Evolutionary conservation across 2,329 filamentous ascomycete species (phyloP).

Genomic region (Blastomyces silverae): DNA sequence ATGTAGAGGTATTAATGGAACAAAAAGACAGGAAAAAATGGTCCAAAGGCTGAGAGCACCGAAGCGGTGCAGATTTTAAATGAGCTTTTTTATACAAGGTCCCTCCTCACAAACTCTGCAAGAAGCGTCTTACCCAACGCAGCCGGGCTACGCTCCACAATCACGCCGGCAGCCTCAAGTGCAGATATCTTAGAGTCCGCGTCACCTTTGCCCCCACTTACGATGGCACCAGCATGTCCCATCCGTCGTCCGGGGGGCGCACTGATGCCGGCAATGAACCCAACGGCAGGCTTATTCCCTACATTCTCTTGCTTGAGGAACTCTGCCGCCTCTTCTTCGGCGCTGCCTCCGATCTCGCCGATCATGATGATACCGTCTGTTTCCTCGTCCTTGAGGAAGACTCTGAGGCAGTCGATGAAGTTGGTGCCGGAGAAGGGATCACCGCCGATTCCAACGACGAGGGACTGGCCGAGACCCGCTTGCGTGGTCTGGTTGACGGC

Average conservation of each 20-base stretch:
- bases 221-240: conserved; percentile 98
- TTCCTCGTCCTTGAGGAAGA: conserved; percentile 92
- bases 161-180: conserved; percentile 84
- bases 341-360: conserved; percentile 94
- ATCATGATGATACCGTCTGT: conserved; percentile 99
- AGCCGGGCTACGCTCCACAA: conserved; percentile 93
- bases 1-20: not conserved
- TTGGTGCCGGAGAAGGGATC: conserved; percentile 99
- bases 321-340: conserved; percentile 96
- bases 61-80: not conserved
- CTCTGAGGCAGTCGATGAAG: conserved; percentile 98
- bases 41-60: not conserved
- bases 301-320: conserved; percentile 92
- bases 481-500: conserved; percentile 99
- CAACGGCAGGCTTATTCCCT: conserved; percentile 89
- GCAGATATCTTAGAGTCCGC: conserved; percentile 97
- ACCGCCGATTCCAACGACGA: conserved; percentile 96
- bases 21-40: not conserved
- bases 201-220: conserved; percentile 93
- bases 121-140: conserved; percentile 87
- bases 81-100: conserved; percentile 61
- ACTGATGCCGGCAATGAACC: conserved; percentile 97
- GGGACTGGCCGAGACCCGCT: conserved; percentile 91
- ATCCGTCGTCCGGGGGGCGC: conserved; percentile 93
- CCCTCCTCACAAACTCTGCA: conserved; percentile 90